Percentiles rank a stretch among this genome's conserved stretches.
Conservation (phyloP, 2,329 filamentous ascomycete species). For the Claviceps arundinis region DNA sequence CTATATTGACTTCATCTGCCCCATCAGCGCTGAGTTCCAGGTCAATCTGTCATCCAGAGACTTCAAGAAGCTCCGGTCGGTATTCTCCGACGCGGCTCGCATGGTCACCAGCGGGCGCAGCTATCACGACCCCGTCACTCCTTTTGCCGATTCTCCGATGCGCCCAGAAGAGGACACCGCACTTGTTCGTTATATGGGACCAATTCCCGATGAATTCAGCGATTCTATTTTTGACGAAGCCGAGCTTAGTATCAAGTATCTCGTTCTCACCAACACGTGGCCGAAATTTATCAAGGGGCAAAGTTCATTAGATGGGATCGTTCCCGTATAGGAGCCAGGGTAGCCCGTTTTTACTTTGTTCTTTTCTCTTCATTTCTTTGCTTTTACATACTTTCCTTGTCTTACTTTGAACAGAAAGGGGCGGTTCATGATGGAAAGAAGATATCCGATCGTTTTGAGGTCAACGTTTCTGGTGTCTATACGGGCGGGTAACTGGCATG, state of each 20-base stretch:
- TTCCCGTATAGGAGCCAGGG: slow-evolving; percentile 5
- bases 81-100: slow-evolving; percentile 43
- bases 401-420: too few relatives aligned
- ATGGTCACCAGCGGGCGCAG: slow-evolving; percentile 27
- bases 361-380: too few relatives aligned
- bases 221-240: slow-evolving; percentile 45
- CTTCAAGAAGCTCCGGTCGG: slow-evolving; percentile 36
- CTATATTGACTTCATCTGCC: slow-evolving; percentile 48
- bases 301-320: slow-evolving; percentile 16
- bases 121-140: slow-evolving; percentile 28
- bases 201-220: slow-evolving; percentile 38
- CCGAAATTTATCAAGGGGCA: slow-evolving; percentile 40
- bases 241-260: slow-evolving; percentile 49
- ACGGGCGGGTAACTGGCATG: too few relatives aligned
- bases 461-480: not conserved
- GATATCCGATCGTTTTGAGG: not conserved
- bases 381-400: too few relatives aligned
- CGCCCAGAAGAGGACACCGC: slow-evolving; percentile 11
- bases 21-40: slow-evolving; percentile 49
- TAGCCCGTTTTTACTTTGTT: not conserved
- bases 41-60: slow-evolving; percentile 50
- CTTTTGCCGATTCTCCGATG: slow-evolving; percentile 24
- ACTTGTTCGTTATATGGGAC: slow-evolving; percentile 24
- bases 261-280: slow-evolving; percentile 60
- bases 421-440: not conserved